Evolutionary conservation across 2,329 filamentous ascomycete genomes (phyloP), one percentile per base, ranked within the genome.

Genomic region (Colletotrichum orbiculare): DNA sequence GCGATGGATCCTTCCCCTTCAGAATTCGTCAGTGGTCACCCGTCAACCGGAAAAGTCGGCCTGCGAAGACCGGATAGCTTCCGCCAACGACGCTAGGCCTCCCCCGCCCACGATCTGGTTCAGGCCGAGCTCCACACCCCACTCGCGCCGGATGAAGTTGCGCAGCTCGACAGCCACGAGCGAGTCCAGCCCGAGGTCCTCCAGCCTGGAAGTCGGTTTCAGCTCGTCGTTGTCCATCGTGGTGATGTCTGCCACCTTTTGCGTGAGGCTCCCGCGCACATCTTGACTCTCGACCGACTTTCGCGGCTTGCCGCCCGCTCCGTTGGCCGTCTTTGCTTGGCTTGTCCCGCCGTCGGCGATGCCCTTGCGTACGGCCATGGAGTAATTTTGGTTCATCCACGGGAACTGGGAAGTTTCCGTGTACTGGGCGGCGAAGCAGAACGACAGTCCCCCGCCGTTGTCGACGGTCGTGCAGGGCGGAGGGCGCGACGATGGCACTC

Each of bases 301-400:
- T 6, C 15, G 7, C n/a, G 1, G 13, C 39, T 42, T 43, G 17
- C 39, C 39, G 25, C 25, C 25, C 8, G 52, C 6, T 13, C 2
- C 37, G 34, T 50, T 50, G 25, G 13, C 15, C 37, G 12, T 33
- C 13, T 12, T 1, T 35, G 4, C 17, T 41, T 54, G 37, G 12
- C 9, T 25, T 25, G 4, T 25, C 13, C 41, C 34, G 2, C 15
- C 8, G 2, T 10, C 8, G 7, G 35, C 42, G 42, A 38, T 48
- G 34, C 42, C 45, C 6, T 57, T 57, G 54, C 42, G 10, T 10
- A 57, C 43, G 15, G 54, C 42, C 33, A 47, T 46, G 11, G 45
- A 57, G 43, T 57, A 57, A 3, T 57, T 48, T 13, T 45, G 52
- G 38, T 54, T 42, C 52, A 54, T 54, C 54, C 54, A 57, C 15